Evolutionary conservation across 805 yeast genomes (phyloP).

Genomic region (Suhomyces xylopsoci): DNA sequence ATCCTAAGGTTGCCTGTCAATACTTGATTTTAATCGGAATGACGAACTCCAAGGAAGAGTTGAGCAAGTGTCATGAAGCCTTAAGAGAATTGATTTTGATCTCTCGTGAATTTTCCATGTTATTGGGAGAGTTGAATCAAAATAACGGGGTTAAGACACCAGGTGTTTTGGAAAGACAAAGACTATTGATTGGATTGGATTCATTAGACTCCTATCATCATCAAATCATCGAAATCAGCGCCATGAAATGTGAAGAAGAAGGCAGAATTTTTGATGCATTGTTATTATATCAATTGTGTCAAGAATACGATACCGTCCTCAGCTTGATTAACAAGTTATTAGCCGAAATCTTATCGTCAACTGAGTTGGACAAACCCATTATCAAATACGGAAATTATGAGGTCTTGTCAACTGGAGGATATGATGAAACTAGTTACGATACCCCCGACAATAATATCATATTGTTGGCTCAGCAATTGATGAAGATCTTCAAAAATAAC

Average conservation of each 20-base stretch:
- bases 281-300: constrained; percentile 80
- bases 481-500: constrained; percentile 51
- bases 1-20: constrained; percentile 90
- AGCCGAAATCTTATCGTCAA: constrained; percentile 71
- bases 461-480: constrained; percentile 43
- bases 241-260: constrained; percentile 83
- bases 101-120: constrained; percentile 75
- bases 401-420: constrained; percentile 16
- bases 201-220: constrained; percentile 60
- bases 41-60: constrained; percentile 40
- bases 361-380: constrained; percentile 63
- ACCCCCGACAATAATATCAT: constrained; percentile 48
- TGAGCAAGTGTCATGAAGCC: constrained; percentile 67
- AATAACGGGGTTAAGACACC: constrained; percentile 70
- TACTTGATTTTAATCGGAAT: constrained; percentile 72
- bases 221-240: constrained; percentile 80
- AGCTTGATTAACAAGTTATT: constrained; percentile 68
- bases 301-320: constrained; percentile 81
- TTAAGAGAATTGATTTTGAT: constrained; percentile 80
- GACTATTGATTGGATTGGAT: constrained; percentile 56
- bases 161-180: constrained; percentile 80
- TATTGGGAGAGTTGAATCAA: constrained; percentile 79
- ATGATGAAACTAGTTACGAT: constrained; percentile 32
- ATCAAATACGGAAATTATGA: constrained; percentile 41
- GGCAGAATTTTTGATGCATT: constrained; percentile 86